These are phyloP conservation scores for Metarhizium humberi DNA, from an alignment of 2,329 filamentous ascomycete species.

Conservation along the genomic window DNA sequence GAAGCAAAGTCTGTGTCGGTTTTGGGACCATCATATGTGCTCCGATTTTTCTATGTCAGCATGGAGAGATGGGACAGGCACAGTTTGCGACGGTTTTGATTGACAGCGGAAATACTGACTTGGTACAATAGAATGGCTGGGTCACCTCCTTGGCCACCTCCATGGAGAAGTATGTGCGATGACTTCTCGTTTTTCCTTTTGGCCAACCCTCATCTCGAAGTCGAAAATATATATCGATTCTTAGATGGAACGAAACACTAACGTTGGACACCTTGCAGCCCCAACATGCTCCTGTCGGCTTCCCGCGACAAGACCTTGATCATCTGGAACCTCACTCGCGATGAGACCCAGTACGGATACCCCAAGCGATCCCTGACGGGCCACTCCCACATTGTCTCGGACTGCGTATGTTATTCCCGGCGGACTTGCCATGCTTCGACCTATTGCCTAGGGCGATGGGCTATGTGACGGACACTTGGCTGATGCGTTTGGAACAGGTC, in stretches of 20 bases:
- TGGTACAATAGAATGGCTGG: constrained; percentile 68
- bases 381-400: constrained; percentile 99
- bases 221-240: not conserved
- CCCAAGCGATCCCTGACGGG: constrained; percentile 98
- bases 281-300: constrained; percentile 98
- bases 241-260: constrained; percentile 7
- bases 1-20: not conserved
- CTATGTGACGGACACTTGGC: constrained; percentile 8
- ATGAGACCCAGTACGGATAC: constrained; percentile 97
- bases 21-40: not conserved
- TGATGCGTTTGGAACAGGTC: constrained; percentile 48
- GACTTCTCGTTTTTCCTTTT: not conserved
- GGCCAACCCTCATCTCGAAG: not conserved
- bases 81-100: not conserved
- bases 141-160: constrained; percentile 97
- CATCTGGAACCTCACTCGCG: constrained; percentile 99
- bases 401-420: constrained; percentile 71
- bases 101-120: constrained; percentile 14
- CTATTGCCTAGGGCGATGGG: not conserved
- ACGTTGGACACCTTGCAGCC: constrained; percentile 41
- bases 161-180: constrained; percentile 78
- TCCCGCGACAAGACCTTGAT: constrained; percentile 98
- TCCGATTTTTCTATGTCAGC: not conserved
- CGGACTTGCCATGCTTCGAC: not conserved
- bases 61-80: not conserved